These are phyloP conservation scores for Komagataella kurtzmanii DNA, from an alignment of 805 yeast genomes.

Conservation along the genomic window DNA sequence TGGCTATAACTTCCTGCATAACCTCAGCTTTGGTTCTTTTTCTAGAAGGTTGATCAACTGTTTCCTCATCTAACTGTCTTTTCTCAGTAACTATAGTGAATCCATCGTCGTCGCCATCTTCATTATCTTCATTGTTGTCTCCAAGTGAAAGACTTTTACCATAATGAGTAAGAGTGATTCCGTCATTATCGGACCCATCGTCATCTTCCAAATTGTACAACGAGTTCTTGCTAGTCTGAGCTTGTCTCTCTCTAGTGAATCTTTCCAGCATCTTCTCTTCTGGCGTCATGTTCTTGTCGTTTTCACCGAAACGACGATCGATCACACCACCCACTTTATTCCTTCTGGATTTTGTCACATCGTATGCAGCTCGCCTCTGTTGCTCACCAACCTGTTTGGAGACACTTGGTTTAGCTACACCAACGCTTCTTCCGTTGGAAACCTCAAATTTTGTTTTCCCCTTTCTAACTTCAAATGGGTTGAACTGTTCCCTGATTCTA, in stretches of 20 bases:
- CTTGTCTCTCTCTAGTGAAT: constrained; percentile 78
- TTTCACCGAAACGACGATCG: constrained; percentile 91
- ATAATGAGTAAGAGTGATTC: constrained; percentile 53
- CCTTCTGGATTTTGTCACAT: constrained; percentile 44
- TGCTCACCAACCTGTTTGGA: constrained; percentile 61
- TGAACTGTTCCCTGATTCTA: constrained; percentile 70
- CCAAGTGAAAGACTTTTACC: constrained; percentile 54
- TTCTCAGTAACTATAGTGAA: constrained; percentile 20
- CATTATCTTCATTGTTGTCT: constrained; percentile 36
- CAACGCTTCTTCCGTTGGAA: constrained; percentile 19
- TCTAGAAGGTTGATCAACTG: constrained; percentile 25
- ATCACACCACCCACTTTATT: constrained; percentile 67
- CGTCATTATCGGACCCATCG: constrained; percentile 28
- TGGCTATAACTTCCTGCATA: constrained; percentile 76
- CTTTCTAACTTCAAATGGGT: constrained; percentile 75
- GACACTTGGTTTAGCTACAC: constrained; percentile 54
- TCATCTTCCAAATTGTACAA: constrained; percentile 68
- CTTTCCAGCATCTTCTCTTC: constrained; percentile 95
- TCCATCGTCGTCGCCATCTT: constrained; percentile 20
- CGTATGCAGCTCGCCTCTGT: constrained; percentile 45
- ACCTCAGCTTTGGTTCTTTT: constrained; percentile 75
- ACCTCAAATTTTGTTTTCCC: constrained; percentile 44
- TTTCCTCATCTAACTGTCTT: constrained; percentile 14
- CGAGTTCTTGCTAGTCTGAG: constrained; percentile 38
- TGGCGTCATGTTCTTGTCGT: constrained; percentile 50